phyloP scores from a whole-genome alignment of 306 rosid genomes.

The Cicer cuneatum region DNA sequence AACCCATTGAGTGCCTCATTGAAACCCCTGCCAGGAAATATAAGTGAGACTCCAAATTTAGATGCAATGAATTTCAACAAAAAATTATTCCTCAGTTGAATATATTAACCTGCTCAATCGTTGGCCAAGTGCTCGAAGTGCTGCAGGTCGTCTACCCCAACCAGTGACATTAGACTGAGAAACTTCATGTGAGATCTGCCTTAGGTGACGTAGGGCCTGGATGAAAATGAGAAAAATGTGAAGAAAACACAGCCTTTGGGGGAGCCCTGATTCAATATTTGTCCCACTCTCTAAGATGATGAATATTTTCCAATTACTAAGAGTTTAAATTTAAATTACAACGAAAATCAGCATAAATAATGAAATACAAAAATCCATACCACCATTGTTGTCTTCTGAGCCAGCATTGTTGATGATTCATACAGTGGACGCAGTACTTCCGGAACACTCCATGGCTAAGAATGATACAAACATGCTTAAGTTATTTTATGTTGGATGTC shows the following conservation, averaged over 20 bases:
- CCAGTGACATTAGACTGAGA: conserved; percentile 92
- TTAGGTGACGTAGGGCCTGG: conserved; percentile 89
- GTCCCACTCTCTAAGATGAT: not conserved
- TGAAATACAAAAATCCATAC: conserved; percentile 52
- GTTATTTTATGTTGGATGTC: conserved; percentile 24
- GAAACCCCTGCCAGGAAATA: conserved; percentile 74
- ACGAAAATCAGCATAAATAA: not conserved
- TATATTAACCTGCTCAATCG: conserved; percentile 80
- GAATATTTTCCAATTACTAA: not conserved
- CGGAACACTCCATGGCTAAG: conserved; percentile 96
- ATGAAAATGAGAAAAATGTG: conserved; percentile 13
- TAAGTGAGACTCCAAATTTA: conserved; percentile 40
- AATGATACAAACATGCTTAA: conserved; percentile 24
- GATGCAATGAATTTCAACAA: conserved; percentile 8
- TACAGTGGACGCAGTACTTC: conserved; percentile 94
- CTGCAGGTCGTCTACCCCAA: conserved; percentile 97
- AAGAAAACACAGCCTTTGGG: not conserved
- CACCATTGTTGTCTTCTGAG: conserved; percentile 98
- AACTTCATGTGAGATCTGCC: conserved; percentile 94
- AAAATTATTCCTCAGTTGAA: not conserved
- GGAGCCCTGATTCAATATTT: not conserved
- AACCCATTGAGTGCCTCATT: conserved; percentile 96
- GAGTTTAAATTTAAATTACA: not conserved
- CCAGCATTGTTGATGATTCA: conserved; percentile 87
- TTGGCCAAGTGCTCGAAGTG: conserved; percentile 86